Conservation (phyloP, 1,284 basidiomycete genomes). For the Microbotryomycetes sp. region DNA sequence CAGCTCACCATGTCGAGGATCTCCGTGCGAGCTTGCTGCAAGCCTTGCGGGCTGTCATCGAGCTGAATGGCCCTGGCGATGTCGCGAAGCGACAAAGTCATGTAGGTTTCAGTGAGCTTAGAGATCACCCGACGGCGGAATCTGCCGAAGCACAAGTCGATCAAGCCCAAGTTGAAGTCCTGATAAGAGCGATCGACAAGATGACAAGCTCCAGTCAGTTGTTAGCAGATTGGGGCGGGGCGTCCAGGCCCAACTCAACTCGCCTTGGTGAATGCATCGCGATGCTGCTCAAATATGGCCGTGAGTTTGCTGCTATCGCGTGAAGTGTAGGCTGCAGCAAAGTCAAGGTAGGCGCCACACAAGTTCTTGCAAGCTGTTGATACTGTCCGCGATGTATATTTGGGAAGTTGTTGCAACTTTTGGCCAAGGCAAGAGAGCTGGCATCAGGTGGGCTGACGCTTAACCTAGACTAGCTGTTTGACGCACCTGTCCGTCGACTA, state of each 20-base stretch:
- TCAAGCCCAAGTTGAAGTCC: constrained; percentile 66
- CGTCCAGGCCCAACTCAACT: constrained; percentile 19
- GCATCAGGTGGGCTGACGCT: background rate
- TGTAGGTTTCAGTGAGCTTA: constrained; percentile 68
- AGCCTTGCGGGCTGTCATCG: constrained; percentile 45
- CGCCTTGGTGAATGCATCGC: constrained; percentile 51
- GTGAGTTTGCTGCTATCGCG: constrained; percentile 46
- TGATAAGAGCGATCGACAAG: constrained; percentile 34
- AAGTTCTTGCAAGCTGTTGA: constrained; percentile 54
- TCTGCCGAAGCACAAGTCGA: constrained; percentile 57
- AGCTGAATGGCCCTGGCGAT: constrained; percentile 59
- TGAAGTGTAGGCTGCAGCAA: constrained; percentile 59
- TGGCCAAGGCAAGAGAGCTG: background rate
- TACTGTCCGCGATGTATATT: constrained; percentile 58
- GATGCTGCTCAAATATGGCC: constrained; percentile 52
- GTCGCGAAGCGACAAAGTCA: constrained; percentile 62
- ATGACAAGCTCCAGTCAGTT: constrained; percentile 24
- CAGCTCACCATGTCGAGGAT: constrained; percentile 62
- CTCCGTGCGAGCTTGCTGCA: constrained; percentile 52
- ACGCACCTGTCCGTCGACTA: constrained; percentile 60
- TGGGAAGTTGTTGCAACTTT: constrained; percentile 56
- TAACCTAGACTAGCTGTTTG: background rate
- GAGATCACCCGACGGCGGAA: constrained; percentile 67
- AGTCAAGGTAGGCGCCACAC: constrained; percentile 51
- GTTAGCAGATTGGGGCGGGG: background rate